Evolutionary conservation across 2,329 filamentous ascomycete genomes (phyloP).

Genomic region (Thielaviopsis euricoi): DNA sequence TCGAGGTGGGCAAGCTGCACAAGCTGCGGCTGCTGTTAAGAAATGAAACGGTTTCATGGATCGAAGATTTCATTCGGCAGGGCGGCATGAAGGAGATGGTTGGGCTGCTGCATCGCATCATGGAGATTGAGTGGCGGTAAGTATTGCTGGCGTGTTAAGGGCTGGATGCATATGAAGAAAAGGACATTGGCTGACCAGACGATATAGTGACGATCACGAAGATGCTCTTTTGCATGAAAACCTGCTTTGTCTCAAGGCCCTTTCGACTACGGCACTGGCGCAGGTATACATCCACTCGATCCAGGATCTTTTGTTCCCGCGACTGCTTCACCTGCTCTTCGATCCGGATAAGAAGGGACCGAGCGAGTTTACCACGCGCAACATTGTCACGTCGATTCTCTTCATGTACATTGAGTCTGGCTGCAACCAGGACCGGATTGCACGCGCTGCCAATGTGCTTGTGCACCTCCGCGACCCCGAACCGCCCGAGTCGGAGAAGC

Average conservation of each 20-base stretch:
- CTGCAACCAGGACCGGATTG: slow-evolving; percentile 40
- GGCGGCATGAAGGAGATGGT: slow-evolving; percentile 91
- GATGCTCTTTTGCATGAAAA: slow-evolving; percentile 85
- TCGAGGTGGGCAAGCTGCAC: slow-evolving; percentile 90
- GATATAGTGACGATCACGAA: slow-evolving; percentile 73
- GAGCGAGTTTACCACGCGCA: slow-evolving; percentile 86
- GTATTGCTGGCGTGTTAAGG: no score
- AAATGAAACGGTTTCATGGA: slow-evolving; percentile 93
- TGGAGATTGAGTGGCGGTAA: slow-evolving; percentile 90
- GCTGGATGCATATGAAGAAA: no score
- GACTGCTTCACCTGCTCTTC: slow-evolving; percentile 75
- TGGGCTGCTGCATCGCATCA: slow-evolving; percentile 71
- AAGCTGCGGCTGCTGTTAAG: slow-evolving; percentile 78
- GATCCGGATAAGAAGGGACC: slow-evolving; percentile 97
- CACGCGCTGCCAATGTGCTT: slow-evolving; percentile 58
- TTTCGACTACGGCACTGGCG: slow-evolving; percentile 80
- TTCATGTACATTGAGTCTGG: slow-evolving; percentile 73
- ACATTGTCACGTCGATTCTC: slow-evolving; percentile 74
- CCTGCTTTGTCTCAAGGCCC: slow-evolving; percentile 79
- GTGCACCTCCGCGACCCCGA: slow-evolving; percentile 65
- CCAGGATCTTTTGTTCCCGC: slow-evolving; percentile 68
- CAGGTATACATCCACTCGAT: slow-evolving; percentile 68
- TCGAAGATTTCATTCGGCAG: slow-evolving; percentile 74
- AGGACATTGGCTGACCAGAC: slow-evolving; percentile 13
- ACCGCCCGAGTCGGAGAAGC: slow-evolving; percentile 57